phyloP scores from a whole-genome alignment of 345 rosid species.

The Capsella bursapastoris region DNA sequence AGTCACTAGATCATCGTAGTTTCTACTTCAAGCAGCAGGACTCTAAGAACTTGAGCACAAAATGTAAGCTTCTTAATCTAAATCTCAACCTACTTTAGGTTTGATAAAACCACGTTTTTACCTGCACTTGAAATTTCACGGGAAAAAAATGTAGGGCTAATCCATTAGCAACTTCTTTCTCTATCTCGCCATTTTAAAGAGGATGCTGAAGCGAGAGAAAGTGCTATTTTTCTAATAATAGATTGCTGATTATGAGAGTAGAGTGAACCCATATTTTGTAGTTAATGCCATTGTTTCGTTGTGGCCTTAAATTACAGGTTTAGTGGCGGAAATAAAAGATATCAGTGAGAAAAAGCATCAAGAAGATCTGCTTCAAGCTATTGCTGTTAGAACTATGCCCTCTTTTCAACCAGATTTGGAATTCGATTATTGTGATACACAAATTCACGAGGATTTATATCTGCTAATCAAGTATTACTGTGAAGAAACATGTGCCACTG shows the following conservation, averaged over 20 bases:
- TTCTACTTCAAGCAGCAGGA: constrained; percentile 99
- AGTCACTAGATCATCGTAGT: constrained; percentile 96
- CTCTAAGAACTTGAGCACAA: constrained; percentile 85
- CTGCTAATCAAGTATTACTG: constrained; percentile 90
- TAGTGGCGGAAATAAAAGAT: constrained; percentile 89
- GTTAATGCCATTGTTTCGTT: constrained; percentile 20
- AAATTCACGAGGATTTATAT: constrained; percentile 85
- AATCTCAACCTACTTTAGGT: constrained; percentile 20
- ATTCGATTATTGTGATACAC: constrained; percentile 73
- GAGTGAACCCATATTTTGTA: constrained; percentile 20
- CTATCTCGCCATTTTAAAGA: background rate
- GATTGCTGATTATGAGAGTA: constrained; percentile 7
- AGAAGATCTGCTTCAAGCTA: constrained; percentile 78
- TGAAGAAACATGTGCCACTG: constrained; percentile 80
- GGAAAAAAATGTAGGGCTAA: background rate
- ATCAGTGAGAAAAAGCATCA: constrained; percentile 80
- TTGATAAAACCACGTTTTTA: constrained; percentile 18
- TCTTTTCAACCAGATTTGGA: constrained; percentile 72
- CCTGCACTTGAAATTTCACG: background rate
- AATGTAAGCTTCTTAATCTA: constrained; percentile 56
- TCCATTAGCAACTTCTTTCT: constrained; percentile 22
- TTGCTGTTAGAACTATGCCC: constrained; percentile 74
- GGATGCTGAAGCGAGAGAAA: constrained; percentile 4
- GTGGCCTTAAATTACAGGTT: constrained; percentile 54
- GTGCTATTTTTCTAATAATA: background rate